Evolutionary conservation across 495 filamentous ascomycete genomes (phyloP), one percentile per base, ranked within the genome.

Genomic region (Penicillium argentinense): DNA sequence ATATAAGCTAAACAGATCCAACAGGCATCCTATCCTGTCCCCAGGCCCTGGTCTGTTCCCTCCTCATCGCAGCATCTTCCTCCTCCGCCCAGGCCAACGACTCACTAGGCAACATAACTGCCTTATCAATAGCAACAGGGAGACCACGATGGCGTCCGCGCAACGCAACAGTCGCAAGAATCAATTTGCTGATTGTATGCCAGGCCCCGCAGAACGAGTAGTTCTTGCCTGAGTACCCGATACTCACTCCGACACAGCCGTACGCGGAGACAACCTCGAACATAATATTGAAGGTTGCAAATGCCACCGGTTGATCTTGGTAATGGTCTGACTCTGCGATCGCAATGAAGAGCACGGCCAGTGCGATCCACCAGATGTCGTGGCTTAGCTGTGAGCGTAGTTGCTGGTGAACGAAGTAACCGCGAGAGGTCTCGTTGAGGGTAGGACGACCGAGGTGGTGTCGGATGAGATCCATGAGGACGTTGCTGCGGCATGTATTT

Each of bases 191-290:
- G 2, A 83, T 72, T 0, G 71, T 68, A 53, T 87, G 80, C 77
- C 86, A 92, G 2, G 75, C 74, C 0, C 90, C 88, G 41, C 77
- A 80, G 57, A 95, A 91, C 33, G 81, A 84, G 54, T 86, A 89
- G 8, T 81, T 78, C 30, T 76, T 70, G 29, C 78, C 73, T 0
- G 87, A 86, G 18, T 84, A 66, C 0, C 91, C 89, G 5, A 90
- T 77, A 33, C 76, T 83, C 33, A 95, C 85, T 3, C 91, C 89
- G 4, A 95, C 90, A 56, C 85, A 88, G n/a, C 86, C 88, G 56
- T 95, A 95, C 0, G 80, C 90, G 9, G 80, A 85, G 1, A 95
- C 86, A 16, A 87, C 81, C 54, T 95, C 91, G 59, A 96, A 96
- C 22, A 90, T 74, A 46, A 95, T 78, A 56, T 92, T 93, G 66